Percentiles rank a stretch among this genome's conserved stretches.
Evolutionary conservation across 371 early-diverging fungal species (phyloP).

Genomic region (Vairimorpha ceranae): DNA sequence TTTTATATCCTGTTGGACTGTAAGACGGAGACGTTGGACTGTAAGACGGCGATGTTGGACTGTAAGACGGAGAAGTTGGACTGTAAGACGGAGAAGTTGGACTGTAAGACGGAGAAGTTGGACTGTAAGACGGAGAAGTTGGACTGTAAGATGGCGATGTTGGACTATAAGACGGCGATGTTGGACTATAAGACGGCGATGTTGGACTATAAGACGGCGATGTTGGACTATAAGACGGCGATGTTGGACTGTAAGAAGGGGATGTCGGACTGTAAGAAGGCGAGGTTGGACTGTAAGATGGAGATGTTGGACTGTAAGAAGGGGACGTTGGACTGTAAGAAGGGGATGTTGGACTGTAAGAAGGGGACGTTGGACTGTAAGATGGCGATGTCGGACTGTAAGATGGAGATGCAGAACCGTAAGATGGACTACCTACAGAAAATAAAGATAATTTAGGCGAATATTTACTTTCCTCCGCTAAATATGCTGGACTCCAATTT

Average conservation of each 20-base stretch:
- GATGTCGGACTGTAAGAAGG: neutral
- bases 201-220: slow-evolving; percentile 66
- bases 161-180: slow-evolving; percentile 20
- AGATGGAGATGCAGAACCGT: slow-evolving; percentile 62
- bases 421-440: slow-evolving; percentile 50
- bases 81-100: slow-evolving; percentile 67
- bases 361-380: slow-evolving; percentile 72
- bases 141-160: slow-evolving; percentile 68
- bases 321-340: slow-evolving; percentile 63
- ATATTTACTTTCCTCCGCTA: slow-evolving; percentile 50
- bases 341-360: slow-evolving; percentile 62
- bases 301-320: slow-evolving; percentile 63
- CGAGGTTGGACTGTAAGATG: slow-evolving; percentile 64
- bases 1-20: slow-evolving; percentile 67
- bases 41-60: slow-evolving; percentile 66
- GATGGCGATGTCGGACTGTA: slow-evolving; percentile 61
- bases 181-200: neutral
- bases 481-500: slow-evolving; percentile 21
- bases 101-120: slow-evolving; percentile 35
- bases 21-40: slow-evolving; percentile 70
- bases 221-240: slow-evolving; percentile 70
- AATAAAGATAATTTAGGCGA: slow-evolving; percentile 73
- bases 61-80: slow-evolving; percentile 64
- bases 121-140: slow-evolving; percentile 65
- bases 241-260: slow-evolving; percentile 22